These are phyloP conservation scores for Abelmoschus esculentus DNA, from an alignment of 345 rosid species.

Conservation along the genomic window DNA sequence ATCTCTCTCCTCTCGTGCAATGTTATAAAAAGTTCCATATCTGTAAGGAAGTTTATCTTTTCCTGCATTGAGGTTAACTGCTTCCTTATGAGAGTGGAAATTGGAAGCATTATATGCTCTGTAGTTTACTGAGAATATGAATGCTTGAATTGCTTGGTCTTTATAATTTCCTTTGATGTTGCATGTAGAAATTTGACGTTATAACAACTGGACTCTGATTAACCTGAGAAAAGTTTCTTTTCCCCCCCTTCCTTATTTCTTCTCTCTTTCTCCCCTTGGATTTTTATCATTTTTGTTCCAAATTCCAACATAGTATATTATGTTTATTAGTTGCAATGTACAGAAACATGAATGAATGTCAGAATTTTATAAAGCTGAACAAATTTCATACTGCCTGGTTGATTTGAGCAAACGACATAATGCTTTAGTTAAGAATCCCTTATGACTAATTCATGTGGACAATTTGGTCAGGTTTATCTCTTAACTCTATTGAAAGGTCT, in stretches of 20 bases:
- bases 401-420: not conserved
- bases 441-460: constrained; percentile 11
- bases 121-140: not conserved
- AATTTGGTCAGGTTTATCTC: constrained; percentile 63
- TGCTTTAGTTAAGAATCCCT: not conserved
- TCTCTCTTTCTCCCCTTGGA: not conserved
- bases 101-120: not conserved
- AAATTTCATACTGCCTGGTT: not conserved
- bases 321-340: not conserved
- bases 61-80: not conserved
- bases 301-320: not conserved
- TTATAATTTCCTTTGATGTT: not conserved
- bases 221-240: not conserved
- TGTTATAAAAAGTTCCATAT: not conserved
- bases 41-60: not conserved
- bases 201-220: constrained; percentile 1
- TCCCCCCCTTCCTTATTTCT: not conserved
- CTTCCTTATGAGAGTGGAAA: not conserved
- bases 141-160: constrained; percentile 2
- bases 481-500: constrained; percentile 77
- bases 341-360: not conserved
- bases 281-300: not conserved
- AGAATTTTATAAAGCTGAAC: not conserved
- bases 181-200: not conserved
- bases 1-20: not conserved